Conservation (phyloP, 108 stramenopile species). For the Chaetoceros muelleri region DNA sequence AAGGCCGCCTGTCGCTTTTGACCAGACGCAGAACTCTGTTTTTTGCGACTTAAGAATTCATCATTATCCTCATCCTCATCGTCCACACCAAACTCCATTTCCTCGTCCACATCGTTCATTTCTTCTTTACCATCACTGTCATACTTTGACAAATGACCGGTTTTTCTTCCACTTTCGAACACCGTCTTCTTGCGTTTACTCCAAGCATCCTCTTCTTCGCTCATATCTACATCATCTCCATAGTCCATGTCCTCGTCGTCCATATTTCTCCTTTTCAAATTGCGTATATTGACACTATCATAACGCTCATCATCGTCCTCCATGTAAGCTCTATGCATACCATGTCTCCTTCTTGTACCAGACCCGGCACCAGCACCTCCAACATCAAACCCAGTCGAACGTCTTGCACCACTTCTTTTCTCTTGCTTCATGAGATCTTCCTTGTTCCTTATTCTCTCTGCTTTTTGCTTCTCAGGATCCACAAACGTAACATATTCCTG, state of each 20-base stretch:
- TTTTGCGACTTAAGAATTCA: slow-evolving; percentile 24
- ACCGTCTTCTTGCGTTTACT: slow-evolving; percentile 23
- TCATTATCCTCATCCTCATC: slow-evolving; percentile 35
- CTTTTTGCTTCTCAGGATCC: slow-evolving; percentile 77
- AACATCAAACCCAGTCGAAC: slow-evolving; percentile 9
- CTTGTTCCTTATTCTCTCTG: slow-evolving; percentile 51
- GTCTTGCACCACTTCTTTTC: slow-evolving; percentile 7
- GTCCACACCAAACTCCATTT: slow-evolving; percentile 43
- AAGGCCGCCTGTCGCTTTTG: slow-evolving; percentile 19
- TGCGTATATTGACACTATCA: slow-evolving; percentile 54
- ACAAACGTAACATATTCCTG: slow-evolving; percentile 63
- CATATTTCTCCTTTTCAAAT: slow-evolving; percentile 35
- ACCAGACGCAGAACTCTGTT: slow-evolving; percentile 12
- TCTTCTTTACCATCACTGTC: slow-evolving; percentile 33
- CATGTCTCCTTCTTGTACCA: slow-evolving; percentile 24
- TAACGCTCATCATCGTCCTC: slow-evolving; percentile 61
- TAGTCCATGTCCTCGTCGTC: slow-evolving; percentile 42
- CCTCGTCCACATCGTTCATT: slow-evolving; percentile 33
- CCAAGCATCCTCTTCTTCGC: slow-evolving; percentile 54
- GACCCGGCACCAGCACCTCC: slow-evolving; percentile 9
- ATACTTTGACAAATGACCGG: slow-evolving; percentile 12
- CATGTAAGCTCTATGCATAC: slow-evolving; percentile 57
- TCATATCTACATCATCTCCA: slow-evolving; percentile 56
- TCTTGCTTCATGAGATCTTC: slow-evolving; percentile 52
- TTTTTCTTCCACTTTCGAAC: slow-evolving; percentile 18